These are phyloP conservation scores for Histomonas meleagridis DNA, from an alignment of 208 protist genomes.

Conservation along the genomic window DNA sequence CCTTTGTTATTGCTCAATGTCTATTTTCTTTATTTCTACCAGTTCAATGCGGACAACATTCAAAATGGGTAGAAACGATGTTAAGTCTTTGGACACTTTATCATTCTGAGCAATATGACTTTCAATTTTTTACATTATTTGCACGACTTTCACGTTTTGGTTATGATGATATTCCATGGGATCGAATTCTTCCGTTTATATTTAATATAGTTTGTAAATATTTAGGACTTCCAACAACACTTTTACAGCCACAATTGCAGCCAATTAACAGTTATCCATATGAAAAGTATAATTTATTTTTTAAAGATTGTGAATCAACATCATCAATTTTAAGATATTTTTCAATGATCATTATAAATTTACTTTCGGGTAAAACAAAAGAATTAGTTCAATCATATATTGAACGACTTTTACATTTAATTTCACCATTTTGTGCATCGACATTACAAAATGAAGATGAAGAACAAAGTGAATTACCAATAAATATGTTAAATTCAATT, in stretches of 20 bases:
- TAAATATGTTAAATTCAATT: background rate
- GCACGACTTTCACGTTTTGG: background rate
- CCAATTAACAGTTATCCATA: background rate
- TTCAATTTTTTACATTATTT: conserved; percentile 16
- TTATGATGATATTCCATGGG: conserved; percentile 30
- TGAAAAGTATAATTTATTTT: background rate
- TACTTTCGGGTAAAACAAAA: background rate
- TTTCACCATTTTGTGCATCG: background rate
- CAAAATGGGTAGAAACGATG: background rate
- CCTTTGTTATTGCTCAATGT: background rate
- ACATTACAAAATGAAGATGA: background rate
- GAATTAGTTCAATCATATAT: background rate
- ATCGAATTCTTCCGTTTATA: background rate
- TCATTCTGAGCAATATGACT: background rate
- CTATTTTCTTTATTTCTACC: background rate
- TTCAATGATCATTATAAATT: background rate
- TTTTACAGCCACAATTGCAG: background rate
- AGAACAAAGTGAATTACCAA: background rate
- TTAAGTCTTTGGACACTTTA: conserved; percentile 9
- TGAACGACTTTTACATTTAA: background rate
- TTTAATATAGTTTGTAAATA: background rate
- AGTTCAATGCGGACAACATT: background rate
- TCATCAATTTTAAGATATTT: background rate
- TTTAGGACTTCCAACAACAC: background rate
- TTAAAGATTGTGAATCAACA: background rate